Evolutionary conservation across 169 alveolate genomes (phyloP).

Genomic region (Toxoplasma gondii): DNA sequence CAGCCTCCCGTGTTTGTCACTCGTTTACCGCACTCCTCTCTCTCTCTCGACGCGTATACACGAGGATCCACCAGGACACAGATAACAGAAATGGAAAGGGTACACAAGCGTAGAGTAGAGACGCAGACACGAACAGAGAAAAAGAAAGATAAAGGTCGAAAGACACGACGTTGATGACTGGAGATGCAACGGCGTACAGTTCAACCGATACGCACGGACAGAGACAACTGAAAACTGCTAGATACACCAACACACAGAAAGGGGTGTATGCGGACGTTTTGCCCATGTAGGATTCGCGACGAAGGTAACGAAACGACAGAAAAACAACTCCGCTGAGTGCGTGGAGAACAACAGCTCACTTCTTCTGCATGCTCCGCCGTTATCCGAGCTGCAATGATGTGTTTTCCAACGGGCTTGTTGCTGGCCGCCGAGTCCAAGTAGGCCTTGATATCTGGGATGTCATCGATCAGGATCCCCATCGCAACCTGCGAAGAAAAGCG

Average conservation of each 20-base stretch:
- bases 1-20: too few species aligned
- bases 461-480: slow-evolving; percentile 85
- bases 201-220: neutral
- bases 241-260: neutral
- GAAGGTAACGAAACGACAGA: neutral
- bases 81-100: neutral
- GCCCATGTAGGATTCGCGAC: neutral
- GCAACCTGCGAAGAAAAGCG: slow-evolving; percentile 74
- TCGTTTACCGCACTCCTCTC: too few species aligned
- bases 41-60: too few species aligned
- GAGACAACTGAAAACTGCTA: neutral
- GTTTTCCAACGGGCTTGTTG: slow-evolving; percentile 23
- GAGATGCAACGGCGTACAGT: too few species aligned
- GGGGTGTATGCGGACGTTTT: neutral
- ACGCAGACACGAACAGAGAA: too few species aligned
- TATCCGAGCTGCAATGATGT: slow-evolving; percentile 38
- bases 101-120: too few species aligned
- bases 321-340: too few species aligned
- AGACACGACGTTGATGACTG: too few species aligned
- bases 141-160: too few species aligned
- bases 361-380: slow-evolving; percentile 37
- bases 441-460: slow-evolving; percentile 79
- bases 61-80: neutral
- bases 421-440: slow-evolving; percentile 66
- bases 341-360: neutral